A percentile compares a stretch with the other conserved stretches of the same genome.
phyloP scores from a whole-genome alignment of 805 yeast genomes.

The Spathaspora passalidarum region DNA sequence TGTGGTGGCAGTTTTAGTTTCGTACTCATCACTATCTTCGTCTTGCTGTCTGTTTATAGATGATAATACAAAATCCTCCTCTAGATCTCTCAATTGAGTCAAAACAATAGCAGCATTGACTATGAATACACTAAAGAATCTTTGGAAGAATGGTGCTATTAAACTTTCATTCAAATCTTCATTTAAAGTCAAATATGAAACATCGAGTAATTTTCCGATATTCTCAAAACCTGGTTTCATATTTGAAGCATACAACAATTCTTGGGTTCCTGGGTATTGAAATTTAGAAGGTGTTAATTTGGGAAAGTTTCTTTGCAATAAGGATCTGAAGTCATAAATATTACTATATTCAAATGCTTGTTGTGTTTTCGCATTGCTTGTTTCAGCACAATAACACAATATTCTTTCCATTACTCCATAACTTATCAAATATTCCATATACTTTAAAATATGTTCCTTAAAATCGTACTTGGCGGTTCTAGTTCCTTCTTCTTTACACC shows the following conservation, averaged over 20 bases:
- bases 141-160: slow-evolving; percentile 43
- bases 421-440: slow-evolving; percentile 56
- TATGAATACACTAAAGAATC: slow-evolving; percentile 54
- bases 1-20: background rate
- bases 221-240: slow-evolving; percentile 22
- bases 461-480: slow-evolving; percentile 51
- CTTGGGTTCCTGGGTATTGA: slow-evolving; percentile 44
- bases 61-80: slow-evolving; percentile 68
- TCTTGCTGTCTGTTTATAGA: slow-evolving; percentile 25
- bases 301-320: slow-evolving; percentile 67
- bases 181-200: slow-evolving; percentile 16
- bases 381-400: slow-evolving; percentile 58
- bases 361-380: slow-evolving; percentile 34
- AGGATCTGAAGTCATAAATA: slow-evolving; percentile 62
- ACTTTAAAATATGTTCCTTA: slow-evolving; percentile 52
- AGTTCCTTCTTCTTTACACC: slow-evolving; percentile 56
- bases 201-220: slow-evolving; percentile 30
- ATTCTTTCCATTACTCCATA: slow-evolving; percentile 72
- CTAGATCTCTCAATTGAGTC: slow-evolving; percentile 66
- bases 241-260: slow-evolving; percentile 25
- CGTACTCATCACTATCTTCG: slow-evolving; percentile 9
- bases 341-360: slow-evolving; percentile 40
- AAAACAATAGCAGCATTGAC: slow-evolving; percentile 63
- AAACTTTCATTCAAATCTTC: slow-evolving; percentile 24
- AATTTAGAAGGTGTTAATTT: slow-evolving; percentile 50